Base-by-base conservation (phyloP, 192 early-diverging fungal genomes). In the Rhizophagus prolifer region DNA sequence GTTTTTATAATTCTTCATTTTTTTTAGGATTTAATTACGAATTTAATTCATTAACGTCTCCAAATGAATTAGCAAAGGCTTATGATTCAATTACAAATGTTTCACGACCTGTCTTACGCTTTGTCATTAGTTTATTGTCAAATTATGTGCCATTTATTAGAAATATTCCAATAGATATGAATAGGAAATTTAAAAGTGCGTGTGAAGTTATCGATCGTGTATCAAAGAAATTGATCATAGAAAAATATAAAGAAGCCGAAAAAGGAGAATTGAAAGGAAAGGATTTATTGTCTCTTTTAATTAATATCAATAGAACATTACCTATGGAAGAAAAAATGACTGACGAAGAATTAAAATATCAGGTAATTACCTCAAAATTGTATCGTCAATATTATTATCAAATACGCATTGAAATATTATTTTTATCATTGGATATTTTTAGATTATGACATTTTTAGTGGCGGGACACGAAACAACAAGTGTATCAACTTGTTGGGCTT, bases 381-480 rank as follows among this genome's bases (percentile, higher is more conserved):
- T 34, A 34, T 34, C 4, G 2, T 34, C 3, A 34, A 34, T 34
- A 34, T 3, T 34, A 34, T 2, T 31, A 2, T 34, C 4, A 34
- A 34, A 34, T 34, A 2, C 31, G 31, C 31, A 4, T 34, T 34
- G 31, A 34, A 34, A 34, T 34, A 4, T 34, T 34, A 70, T 78
- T 90, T 41, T 47, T 50, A 13, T 1, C 0, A 16, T 12, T 50
- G 46, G 12, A 9, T 13, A 12, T n/a, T 12, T 46, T 23, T 34
- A 70, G 36, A 69, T 46, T 16, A 41, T 69, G 67, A 69, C 67
- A 28, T 47, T 70, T 46, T 26, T 70, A 16, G 9, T 26, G 0
- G 89, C 89, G 10, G 89, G 89, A 13, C 89, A 90, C 64, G 88
- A 88, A 79, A 90, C 89, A 2, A 88, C 89, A 0, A 82, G 82